A percentile compares a stretch with the other conserved stretches of the same genome.
phyloP scores from a whole-genome alignment of 2,329 filamentous ascomycete species.

The Alternaria alternata region DNA sequence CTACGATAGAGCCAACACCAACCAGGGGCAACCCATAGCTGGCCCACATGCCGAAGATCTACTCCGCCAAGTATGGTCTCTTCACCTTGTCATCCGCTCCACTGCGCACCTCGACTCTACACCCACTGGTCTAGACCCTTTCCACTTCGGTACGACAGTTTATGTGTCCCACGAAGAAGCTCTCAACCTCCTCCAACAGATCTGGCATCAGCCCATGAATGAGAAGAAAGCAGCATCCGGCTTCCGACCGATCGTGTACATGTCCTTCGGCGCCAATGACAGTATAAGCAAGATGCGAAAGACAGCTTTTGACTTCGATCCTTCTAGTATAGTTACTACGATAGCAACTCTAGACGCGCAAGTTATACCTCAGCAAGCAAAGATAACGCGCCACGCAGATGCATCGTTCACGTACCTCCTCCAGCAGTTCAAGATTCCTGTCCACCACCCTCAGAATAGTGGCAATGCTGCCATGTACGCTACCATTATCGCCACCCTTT shows the following conservation, averaged over 20 bases:
- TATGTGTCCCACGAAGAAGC: constrained; percentile 18
- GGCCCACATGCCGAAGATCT: constrained; percentile 27
- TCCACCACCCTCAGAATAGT: constrained; percentile 9
- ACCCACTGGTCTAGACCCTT: constrained; percentile 9
- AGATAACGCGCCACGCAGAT: constrained; percentile 9
- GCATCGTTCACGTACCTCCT: constrained; percentile 17
- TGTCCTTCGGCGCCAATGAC: constrained; percentile 19
- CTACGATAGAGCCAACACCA: constrained; percentile 12
- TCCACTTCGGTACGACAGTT: constrained; percentile 26
- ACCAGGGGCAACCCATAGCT: constrained; percentile 2
- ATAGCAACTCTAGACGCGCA: constrained; percentile 27
- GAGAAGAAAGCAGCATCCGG: constrained; percentile 6
- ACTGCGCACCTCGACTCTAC: constrained; percentile 18
- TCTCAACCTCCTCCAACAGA: constrained; percentile 11
- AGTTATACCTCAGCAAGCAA: constrained; percentile 18
- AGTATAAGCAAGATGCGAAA: constrained; percentile 6
- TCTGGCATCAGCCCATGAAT: constrained; percentile 27
- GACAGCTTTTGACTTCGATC: constrained; percentile 21
- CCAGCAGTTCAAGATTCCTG: constrained; percentile 6
- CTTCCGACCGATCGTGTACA: constrained; percentile 24
- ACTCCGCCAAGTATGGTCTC: constrained; percentile 19
- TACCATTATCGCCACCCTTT: constrained; percentile 23
- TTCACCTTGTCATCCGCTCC: constrained; percentile 22
- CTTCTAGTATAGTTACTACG: constrained; percentile 13
- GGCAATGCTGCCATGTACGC: constrained; percentile 26